Evolutionary conservation across 768 basidiomycete species (phyloP).

Genomic region (Macrolepiota dolichaula): DNA sequence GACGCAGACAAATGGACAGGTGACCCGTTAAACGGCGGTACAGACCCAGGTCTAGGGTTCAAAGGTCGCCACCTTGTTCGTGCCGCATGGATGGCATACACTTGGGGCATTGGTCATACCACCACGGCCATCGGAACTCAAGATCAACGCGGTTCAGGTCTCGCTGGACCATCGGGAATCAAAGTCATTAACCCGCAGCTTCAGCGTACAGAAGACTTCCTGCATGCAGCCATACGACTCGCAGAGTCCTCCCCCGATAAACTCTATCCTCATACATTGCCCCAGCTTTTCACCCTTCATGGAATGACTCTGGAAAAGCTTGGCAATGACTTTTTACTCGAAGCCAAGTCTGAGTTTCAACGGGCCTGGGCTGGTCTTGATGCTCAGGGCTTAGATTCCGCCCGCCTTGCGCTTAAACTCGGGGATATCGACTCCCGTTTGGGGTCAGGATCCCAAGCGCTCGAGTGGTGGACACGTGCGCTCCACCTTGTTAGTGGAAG

Average conservation of each 20-base stretch:
- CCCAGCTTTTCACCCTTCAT: constrained; percentile 52
- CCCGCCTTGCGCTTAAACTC: constrained; percentile 59
- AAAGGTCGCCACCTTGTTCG: constrained; percentile 59
- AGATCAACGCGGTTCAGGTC: constrained; percentile 28
- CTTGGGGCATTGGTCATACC: constrained; percentile 54
- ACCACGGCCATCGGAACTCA: constrained; percentile 35
- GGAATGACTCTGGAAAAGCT: constrained; percentile 60
- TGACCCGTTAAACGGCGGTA: constrained; percentile 51
- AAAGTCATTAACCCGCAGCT: constrained; percentile 53
- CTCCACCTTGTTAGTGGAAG: constrained; percentile 42
- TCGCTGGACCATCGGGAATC: constrained; percentile 30
- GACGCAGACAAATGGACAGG: constrained; percentile 64
- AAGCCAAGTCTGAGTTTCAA: constrained; percentile 56
- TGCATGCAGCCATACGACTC: constrained; percentile 44
- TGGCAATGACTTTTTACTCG: constrained; percentile 46
- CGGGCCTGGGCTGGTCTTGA: constrained; percentile 50
- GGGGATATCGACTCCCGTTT: constrained; percentile 63
- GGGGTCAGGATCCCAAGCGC: constrained; percentile 48
- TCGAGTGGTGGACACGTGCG: constrained; percentile 67
- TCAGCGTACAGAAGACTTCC: constrained; percentile 49
- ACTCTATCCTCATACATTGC: constrained; percentile 47
- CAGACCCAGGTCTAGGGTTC: constrained; percentile 67
- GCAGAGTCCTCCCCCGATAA: constrained; percentile 32
- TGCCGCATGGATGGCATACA: constrained; percentile 67
- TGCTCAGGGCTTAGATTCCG: constrained; percentile 38